phyloP scores from a whole-genome alignment of 2,329 filamentous ascomycete species.

The Tolypocladium inflatum region DNA sequence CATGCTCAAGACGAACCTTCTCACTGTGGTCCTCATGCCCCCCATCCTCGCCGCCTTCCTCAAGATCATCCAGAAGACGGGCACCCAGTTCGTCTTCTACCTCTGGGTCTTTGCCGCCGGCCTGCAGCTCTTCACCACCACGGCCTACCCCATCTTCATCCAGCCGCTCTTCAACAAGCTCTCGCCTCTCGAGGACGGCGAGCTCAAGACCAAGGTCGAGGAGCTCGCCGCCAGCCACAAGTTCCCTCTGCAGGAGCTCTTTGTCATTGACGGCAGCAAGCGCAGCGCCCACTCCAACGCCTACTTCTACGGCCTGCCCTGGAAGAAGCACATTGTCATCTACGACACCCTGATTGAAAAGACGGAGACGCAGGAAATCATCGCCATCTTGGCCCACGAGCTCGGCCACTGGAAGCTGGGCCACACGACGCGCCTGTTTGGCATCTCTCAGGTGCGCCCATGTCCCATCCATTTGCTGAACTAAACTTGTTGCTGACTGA shows the following conservation, averaged over 20 bases:
- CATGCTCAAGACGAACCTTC: slow-evolving; percentile 80
- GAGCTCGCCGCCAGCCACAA: slow-evolving; percentile 71
- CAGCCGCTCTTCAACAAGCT: slow-evolving; percentile 97
- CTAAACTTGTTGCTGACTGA: not conserved
- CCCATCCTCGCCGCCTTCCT: slow-evolving; percentile 89
- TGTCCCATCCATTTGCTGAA: not conserved
- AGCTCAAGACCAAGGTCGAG: slow-evolving; percentile 83
- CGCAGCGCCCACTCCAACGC: slow-evolving; percentile 81
- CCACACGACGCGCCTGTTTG: slow-evolving; percentile 86
- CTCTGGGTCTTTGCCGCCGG: slow-evolving; percentile 87
- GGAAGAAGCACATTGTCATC: slow-evolving; percentile 99
- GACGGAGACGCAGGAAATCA: slow-evolving; percentile 83
- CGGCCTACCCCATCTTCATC: slow-evolving; percentile 90
- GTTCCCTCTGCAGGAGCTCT: slow-evolving; percentile 86
- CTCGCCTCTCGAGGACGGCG: slow-evolving; percentile 78
- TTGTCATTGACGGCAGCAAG: slow-evolving; percentile 90
- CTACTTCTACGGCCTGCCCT: slow-evolving; percentile 94
- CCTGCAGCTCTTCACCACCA: slow-evolving; percentile 90
- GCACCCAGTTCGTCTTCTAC: slow-evolving; percentile 94
- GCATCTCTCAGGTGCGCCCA: slow-evolving; percentile 57
- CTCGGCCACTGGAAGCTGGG: slow-evolving; percentile 95
- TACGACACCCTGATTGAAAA: slow-evolving; percentile 98
- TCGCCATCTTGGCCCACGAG: slow-evolving; percentile 90
- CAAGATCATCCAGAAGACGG: slow-evolving; percentile 88
- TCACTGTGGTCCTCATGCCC: slow-evolving; percentile 70